Base-by-base conservation (phyloP, 257 asterid genomes). In the Osmanthus fragrans region DNA sequence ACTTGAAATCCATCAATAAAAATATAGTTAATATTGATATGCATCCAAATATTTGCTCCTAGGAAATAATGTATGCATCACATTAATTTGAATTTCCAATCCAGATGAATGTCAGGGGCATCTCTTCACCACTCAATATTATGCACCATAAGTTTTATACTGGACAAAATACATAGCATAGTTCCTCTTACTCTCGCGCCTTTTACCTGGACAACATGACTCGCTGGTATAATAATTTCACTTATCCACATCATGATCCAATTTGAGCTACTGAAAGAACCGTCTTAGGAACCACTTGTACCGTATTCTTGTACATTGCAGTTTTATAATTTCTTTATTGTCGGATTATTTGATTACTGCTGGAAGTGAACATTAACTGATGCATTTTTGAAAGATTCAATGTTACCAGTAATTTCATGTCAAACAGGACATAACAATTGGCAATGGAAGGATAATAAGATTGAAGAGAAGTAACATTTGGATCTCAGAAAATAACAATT, bases 91-190 rank as follows among this genome's bases (percentile, higher is more conserved):
- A 74, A 65, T 56, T 76, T 51, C 74, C 23, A 23, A 73, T 37
- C 34, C 67, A 47, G 54, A 69, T 18, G 8, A 78, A 67, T 70
- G 70, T 47, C 66, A 49, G 42, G 64, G 76, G 73, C 34, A 74
- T 36, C 66, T 37, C 54, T 15, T 54, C 71, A 54, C 11, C 68
- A 78, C 21, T 73, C 19, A 70, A 39, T 32, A 71, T 34, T 30
- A 30, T 27, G 71, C 19, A n/a, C 23, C 63, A 51, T 18, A 51
- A 16, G 23, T 51, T 51, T 51, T 18, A 51, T 51, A 4, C 25
- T 51, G 23, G 23, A 51, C 45, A 39, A 18, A 15, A 51, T 51
- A 23, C 25, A 51, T 4, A 6, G 63, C 21, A 6, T 51, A 51
- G 63, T 51, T 51, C 63, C 25, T 5, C 18, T 45, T 45, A 45